Base-by-base conservation (phyloP, 148 eudicot species). In the Polygonum aviculare region DNA sequence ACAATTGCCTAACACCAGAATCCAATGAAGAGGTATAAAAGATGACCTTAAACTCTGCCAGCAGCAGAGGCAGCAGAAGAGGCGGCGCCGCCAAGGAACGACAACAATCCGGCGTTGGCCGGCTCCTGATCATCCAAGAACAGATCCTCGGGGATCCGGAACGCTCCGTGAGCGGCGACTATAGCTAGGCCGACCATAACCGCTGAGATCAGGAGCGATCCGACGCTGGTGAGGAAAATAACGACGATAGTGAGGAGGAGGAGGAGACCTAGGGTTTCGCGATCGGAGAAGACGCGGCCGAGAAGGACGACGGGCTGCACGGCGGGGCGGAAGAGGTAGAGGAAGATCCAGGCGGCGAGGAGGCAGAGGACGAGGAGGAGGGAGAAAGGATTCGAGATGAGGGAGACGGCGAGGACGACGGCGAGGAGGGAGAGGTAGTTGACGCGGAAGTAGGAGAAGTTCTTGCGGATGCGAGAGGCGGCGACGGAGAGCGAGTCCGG, bases 61-160 rank as follows among this genome's bases (percentile, higher is more conserved):
- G 72, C 72, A 4, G 38, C 72, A 6, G 72, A 41, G 72, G 71
- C 71, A 72, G 73, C 48, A 19, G 75, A 44, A 1, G 75, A 72
- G 22, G 75, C 75, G 54, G 52, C 75, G 0, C 54, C 54, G 35
- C 75, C 75, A 21, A 72, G 75, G 75, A 82, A 59, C 22, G 89
- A 78, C 78, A 86, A 82, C 76, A 86, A 74, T 36, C 88, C 83
- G 52, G 86, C 22, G 3, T 83, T 76, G 26, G 80, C 35, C 10
- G 49, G 70, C 16, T 79, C 90, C 77, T 81, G 86, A 15, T 77
- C 82, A 50, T 90, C 85, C 18, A 86, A 77, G 60, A 88, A 90
- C 72, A 90, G 76, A 79, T 88, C 90, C 22, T 82, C 86, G 0
- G 91, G 94, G 79, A 80, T 88, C 67, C 94, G 77, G 47, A 90